Conservation (phyloP, 2,329 filamentous ascomycete species). For the Colletotrichum ledebouriae region DNA sequence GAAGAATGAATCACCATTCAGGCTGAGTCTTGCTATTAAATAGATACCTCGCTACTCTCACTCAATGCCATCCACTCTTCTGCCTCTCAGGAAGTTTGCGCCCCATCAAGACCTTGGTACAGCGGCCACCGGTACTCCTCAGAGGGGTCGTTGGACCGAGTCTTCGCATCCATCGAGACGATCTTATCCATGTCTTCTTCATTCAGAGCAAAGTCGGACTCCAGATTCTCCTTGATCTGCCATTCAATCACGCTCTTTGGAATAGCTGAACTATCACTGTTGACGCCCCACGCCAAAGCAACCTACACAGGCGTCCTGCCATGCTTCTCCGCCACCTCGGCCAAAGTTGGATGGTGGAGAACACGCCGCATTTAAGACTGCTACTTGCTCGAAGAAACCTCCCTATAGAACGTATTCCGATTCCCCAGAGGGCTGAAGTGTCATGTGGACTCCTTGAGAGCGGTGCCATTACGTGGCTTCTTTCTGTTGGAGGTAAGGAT, state of each 20-base stretch:
- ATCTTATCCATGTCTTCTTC: neutral
- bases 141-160: neutral
- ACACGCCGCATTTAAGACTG: constrained; percentile 48
- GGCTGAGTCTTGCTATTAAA: neutral
- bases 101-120: neutral
- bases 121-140: constrained; percentile 1
- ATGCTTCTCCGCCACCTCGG: constrained; percentile 48
- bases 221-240: constrained; percentile 1
- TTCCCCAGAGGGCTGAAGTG: constrained; percentile 51
- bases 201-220: constrained; percentile 1
- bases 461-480: constrained; percentile 45
- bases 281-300: constrained; percentile 51
- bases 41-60: neutral
- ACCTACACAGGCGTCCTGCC: constrained; percentile 50
- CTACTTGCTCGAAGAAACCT: constrained; percentile 49
- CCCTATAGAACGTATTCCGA: constrained; percentile 50
- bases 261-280: constrained; percentile 49
- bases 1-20: neutral
- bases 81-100: neutral
- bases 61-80: neutral
- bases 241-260: constrained; percentile 52
- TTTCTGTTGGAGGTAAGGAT: constrained; percentile 44
- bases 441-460: constrained; percentile 48
- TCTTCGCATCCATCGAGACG: neutral
- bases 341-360: constrained; percentile 47